Conservation (phyloP, 2,329 filamentous ascomycete species). For the Thielaviopsis cerberus region DNA sequence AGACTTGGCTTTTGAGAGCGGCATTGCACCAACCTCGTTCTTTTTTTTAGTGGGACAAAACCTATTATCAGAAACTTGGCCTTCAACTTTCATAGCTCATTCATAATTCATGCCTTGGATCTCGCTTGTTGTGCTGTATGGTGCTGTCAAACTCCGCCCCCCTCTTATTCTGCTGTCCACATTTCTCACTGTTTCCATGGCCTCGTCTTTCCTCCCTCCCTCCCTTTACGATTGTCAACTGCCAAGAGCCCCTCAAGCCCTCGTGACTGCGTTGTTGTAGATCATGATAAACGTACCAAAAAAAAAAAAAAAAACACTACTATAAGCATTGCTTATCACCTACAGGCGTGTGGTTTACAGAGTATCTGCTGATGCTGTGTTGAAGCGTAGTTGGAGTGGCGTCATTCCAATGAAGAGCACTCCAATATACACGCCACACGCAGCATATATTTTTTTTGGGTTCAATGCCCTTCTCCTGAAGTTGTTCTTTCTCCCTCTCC, state of each 20-base stretch:
- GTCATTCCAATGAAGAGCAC: neutral
- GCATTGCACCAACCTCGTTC: neutral
- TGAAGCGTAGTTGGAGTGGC: neutral
- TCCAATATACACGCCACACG: neutral
- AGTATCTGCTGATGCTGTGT: neutral
- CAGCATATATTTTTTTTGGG: too few relatives aligned
- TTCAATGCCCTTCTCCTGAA: too few relatives aligned
- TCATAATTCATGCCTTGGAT: neutral
- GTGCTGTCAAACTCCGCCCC: neutral
- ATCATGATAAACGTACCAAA: neutral
- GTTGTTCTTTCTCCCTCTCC: neutral
- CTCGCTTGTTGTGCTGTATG: too few relatives aligned
- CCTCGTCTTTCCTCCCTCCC: neutral
- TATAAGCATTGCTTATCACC: neutral
- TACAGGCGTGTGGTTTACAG: neutral
- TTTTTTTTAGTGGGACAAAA: neutral
- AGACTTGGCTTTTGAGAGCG: neutral
- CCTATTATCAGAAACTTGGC: neutral
- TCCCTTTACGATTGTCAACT: neutral
- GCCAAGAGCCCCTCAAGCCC: neutral
- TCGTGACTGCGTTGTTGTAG: neutral
- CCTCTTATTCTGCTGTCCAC: too few relatives aligned
- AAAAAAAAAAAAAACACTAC: too few relatives aligned
- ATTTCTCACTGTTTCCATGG: neutral
- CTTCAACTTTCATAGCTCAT: neutral